A percentile compares a stretch with the other conserved stretches of the same genome.
Evolutionary conservation across 2,329 filamentous ascomycete species (phyloP).

Genomic region (Claviceps africana): DNA sequence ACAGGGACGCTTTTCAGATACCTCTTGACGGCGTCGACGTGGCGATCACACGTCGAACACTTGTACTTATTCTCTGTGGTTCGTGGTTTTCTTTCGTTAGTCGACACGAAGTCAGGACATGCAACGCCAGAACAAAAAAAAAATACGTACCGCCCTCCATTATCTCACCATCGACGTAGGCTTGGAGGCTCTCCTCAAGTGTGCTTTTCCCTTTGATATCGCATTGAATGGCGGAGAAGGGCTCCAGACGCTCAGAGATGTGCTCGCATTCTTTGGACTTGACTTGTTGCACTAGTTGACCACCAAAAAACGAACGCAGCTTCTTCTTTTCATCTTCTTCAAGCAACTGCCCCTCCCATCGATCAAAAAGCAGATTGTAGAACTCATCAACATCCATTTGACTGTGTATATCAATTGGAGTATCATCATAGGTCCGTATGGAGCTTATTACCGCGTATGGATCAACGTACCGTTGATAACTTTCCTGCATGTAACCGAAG

Average conservation of each 20-base stretch:
- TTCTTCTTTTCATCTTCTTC: constrained; percentile 51
- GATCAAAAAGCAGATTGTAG: constrained; percentile 84
- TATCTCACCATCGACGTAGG: constrained; percentile 91
- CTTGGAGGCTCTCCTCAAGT: constrained; percentile 74
- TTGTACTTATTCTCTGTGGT: constrained; percentile 89
- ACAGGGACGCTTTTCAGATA: constrained; percentile 17
- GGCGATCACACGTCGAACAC: constrained; percentile 74
- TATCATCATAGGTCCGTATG: constrained; percentile 72
- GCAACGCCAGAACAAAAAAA: neutral
- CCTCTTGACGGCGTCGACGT: constrained; percentile 88
- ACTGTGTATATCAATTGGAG: constrained; percentile 67
- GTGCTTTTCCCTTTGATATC: constrained; percentile 85
- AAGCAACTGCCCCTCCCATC: constrained; percentile 72
- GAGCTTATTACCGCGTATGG: constrained; percentile 57
- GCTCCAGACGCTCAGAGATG: constrained; percentile 78
- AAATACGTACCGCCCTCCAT: constrained; percentile 64
- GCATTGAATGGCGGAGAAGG: constrained; percentile 88
- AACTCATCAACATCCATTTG: constrained; percentile 99
- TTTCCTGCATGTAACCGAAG: constrained; percentile 78
- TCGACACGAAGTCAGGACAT: neutral
- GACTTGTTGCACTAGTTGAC: constrained; percentile 84
- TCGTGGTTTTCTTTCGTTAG: neutral
- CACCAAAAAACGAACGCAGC: constrained; percentile 78
- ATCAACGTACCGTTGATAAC: constrained; percentile 58
- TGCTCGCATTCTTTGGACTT: constrained; percentile 91